Evolutionary conservation across 2,329 filamentous ascomycete species (phyloP).

Genomic region (Penicillium corylophilum): DNA sequence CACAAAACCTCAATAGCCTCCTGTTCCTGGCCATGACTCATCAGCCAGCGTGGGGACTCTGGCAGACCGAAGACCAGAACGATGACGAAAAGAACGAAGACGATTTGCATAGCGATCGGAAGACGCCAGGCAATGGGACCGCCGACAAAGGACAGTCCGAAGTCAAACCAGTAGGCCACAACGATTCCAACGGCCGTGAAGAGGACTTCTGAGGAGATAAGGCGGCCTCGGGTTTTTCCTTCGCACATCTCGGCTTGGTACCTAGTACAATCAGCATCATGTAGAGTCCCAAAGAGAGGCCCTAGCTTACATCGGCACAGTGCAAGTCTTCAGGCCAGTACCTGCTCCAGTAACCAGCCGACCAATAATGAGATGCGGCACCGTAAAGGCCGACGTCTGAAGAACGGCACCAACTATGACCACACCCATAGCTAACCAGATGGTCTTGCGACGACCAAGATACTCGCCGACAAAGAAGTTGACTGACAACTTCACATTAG

Average conservation of each 20-base stretch:
- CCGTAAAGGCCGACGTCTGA: constrained; percentile 26
- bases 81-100: background rate
- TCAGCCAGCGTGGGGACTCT: constrained; percentile 12
- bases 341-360: constrained; percentile 45
- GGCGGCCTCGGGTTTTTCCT: constrained; percentile 37
- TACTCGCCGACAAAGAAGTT: constrained; percentile 13
- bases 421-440: constrained; percentile 14
- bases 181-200: constrained; percentile 34
- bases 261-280: constrained; percentile 1
- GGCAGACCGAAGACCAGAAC: background rate
- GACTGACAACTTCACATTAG: constrained; percentile 4
- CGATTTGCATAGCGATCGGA: constrained; percentile 1
- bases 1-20: constrained; percentile 6
- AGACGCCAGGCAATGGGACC: background rate
- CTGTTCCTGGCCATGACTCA: constrained; percentile 7
- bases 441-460: constrained; percentile 12
- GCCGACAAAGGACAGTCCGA: constrained; percentile 28
- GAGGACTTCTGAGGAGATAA: constrained; percentile 38
- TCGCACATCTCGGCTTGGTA: constrained; percentile 44
- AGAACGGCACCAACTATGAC: constrained; percentile 29
- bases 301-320: constrained; percentile 30
- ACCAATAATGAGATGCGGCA: constrained; percentile 39
- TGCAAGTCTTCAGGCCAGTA: constrained; percentile 43
- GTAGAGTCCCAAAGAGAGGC: background rate
- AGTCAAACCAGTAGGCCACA: constrained; percentile 43